Conservation (phyloP, 768 basidiomycete species). For the Harrya chromipes region DNA sequence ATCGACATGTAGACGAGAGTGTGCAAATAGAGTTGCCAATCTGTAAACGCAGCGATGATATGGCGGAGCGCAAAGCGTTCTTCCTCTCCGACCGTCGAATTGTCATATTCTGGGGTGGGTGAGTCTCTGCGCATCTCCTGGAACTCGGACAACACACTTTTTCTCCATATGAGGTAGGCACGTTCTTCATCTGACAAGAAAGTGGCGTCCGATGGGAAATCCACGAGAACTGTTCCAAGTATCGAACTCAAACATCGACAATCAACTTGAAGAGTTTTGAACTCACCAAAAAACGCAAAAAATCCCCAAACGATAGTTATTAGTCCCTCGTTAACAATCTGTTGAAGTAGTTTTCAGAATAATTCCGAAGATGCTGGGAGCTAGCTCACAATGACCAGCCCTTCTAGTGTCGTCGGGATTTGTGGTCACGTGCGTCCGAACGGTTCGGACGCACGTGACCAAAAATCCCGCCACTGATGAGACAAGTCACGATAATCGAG, state of each 20-base stretch:
- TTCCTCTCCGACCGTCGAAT: conserved; percentile 33
- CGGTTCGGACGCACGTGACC: no score
- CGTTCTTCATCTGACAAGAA: conserved; percentile 18
- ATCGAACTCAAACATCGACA: not conserved
- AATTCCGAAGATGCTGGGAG: not conserved
- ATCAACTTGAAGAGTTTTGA: not conserved
- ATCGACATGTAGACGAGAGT: conserved; percentile 42
- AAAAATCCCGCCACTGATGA: no score
- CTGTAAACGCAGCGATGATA: conserved; percentile 48
- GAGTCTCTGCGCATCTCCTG: conserved; percentile 46
- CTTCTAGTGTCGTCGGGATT: no score
- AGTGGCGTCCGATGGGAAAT: conserved; percentile 34
- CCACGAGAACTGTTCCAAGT: conserved; percentile 48
- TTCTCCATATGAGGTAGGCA: conserved; percentile 16
- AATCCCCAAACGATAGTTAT: conserved; percentile 55
- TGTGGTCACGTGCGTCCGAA: no score
- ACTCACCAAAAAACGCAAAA: conserved; percentile 48
- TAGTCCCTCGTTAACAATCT: conserved; percentile 42
- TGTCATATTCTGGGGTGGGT: conserved; percentile 41
- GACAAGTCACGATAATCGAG: no score
- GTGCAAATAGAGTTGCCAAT: conserved; percentile 55
- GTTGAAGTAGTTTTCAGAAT: not conserved
- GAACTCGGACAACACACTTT: conserved; percentile 7
- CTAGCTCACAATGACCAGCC: conserved; percentile 57
- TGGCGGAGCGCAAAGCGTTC: conserved; percentile 57